These are phyloP conservation scores for Blakeslea trispora DNA, from an alignment of 371 early-diverging fungal genomes.

Conservation along the genomic window DNA sequence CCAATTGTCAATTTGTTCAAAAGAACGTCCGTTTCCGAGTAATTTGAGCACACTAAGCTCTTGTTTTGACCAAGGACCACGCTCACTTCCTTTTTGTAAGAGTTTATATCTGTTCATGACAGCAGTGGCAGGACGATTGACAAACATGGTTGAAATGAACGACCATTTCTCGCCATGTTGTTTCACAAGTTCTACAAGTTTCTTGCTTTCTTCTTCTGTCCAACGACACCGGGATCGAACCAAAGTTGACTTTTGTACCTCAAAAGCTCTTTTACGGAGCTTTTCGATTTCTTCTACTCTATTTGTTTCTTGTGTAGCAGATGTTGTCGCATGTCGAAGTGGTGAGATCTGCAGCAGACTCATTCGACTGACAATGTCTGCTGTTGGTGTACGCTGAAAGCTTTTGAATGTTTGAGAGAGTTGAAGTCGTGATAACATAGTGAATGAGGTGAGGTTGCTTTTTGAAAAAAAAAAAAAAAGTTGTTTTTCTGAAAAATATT, in stretches of 20 bases:
- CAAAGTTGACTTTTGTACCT: background rate
- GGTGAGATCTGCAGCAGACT: too few relatives aligned
- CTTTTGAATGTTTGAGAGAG: too few relatives aligned
- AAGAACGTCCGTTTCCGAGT: constrained; percentile 11
- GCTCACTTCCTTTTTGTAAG: background rate
- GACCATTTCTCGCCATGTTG: constrained; percentile 22
- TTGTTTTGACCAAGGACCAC: constrained; percentile 37
- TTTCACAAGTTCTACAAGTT: constrained; percentile 14
- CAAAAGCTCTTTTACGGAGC: constrained; percentile 13
- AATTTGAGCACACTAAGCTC: constrained; percentile 25
- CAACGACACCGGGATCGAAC: constrained; percentile 27
- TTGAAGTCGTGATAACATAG: too few relatives aligned
- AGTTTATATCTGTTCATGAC: constrained; percentile 24
- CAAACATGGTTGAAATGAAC: constrained; percentile 19
- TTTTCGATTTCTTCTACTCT: constrained; percentile 1
- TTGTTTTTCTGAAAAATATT: too few relatives aligned
- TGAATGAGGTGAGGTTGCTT: too few relatives aligned
- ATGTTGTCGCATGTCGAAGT: too few relatives aligned
- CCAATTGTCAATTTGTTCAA: constrained; percentile 27
- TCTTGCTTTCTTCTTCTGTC: constrained; percentile 32
- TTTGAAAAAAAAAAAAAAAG: too few relatives aligned
- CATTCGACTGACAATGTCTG: too few relatives aligned
- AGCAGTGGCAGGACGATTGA: constrained; percentile 20
- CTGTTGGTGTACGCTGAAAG: too few relatives aligned
- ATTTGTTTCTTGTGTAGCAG: background rate